Conservation (phyloP, 2,329 filamentous ascomycete genomes). For the Neobulgaria alba region DNA sequence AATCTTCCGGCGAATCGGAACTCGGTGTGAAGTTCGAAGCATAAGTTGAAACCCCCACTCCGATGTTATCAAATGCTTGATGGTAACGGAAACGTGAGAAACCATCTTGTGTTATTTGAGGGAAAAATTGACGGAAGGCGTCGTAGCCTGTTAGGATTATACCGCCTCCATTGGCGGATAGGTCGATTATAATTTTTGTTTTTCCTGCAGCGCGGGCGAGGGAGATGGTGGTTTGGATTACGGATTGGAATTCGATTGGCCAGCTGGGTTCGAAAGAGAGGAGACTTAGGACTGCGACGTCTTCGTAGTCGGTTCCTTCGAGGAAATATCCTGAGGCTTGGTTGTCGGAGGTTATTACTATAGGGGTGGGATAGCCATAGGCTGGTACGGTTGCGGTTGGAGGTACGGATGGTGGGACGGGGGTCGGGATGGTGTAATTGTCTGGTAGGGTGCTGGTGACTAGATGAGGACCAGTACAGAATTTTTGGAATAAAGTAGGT, state of each 20-base stretch:
- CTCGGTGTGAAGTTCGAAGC: slow-evolving; percentile 10
- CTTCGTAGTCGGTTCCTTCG: slow-evolving; percentile 12
- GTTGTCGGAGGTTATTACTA: slow-evolving; percentile 17
- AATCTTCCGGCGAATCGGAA: slow-evolving; percentile 13
- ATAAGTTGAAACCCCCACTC: slow-evolving; percentile 12
- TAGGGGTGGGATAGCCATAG: slow-evolving; percentile 20
- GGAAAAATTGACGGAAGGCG: slow-evolving; percentile 36
- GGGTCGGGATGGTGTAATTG: slow-evolving; percentile 31
- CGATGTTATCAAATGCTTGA: slow-evolving; percentile 17
- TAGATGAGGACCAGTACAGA: slow-evolving; percentile 28
- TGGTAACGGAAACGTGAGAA: slow-evolving; percentile 17
- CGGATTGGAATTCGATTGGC: slow-evolving; percentile 18
- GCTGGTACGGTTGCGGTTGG: slow-evolving; percentile 6
- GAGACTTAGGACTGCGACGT: slow-evolving; percentile 22
- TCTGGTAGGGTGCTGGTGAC: background rate
- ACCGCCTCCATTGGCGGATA: slow-evolving; percentile 52
- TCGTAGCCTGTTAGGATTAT: slow-evolving; percentile 38
- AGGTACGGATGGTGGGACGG: background rate
- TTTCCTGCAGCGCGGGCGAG: slow-evolving; percentile 38
- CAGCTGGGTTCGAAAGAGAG: slow-evolving; percentile 17
- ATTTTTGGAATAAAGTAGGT: slow-evolving; percentile 17
- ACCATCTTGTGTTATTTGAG: slow-evolving; percentile 21
- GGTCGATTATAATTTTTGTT: slow-evolving; percentile 53
- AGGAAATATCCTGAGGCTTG: slow-evolving; percentile 24
- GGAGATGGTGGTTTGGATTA: slow-evolving; percentile 34